phyloP scores from a whole-genome alignment of 306 rosid genomes.

The Oxytropis ochrocephala region DNA sequence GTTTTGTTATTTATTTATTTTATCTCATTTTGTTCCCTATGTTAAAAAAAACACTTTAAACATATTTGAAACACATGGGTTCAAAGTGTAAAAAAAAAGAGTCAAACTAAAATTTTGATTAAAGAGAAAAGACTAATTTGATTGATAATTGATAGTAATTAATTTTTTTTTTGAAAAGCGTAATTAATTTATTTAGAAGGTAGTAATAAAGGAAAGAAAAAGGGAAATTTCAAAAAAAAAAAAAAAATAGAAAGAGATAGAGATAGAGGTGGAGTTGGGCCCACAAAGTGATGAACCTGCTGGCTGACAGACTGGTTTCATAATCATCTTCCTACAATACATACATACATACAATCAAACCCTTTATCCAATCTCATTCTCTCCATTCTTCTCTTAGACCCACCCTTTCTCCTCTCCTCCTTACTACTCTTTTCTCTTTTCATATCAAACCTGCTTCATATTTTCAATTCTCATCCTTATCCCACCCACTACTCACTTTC shows the following conservation, averaged over 20 bases:
- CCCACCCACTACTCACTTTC: background rate
- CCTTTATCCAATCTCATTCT: background rate
- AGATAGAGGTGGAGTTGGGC: background rate
- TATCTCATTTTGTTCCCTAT: too few relatives aligned
- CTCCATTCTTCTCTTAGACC: background rate
- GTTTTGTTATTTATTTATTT: too few relatives aligned
- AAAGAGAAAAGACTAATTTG: too few relatives aligned
- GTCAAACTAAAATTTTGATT: too few relatives aligned
- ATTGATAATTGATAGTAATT: too few relatives aligned
- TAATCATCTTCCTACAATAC: background rate
- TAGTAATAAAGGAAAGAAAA: background rate
- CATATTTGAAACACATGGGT: too few relatives aligned
- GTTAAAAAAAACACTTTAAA: too few relatives aligned
- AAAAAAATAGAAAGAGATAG: too few relatives aligned
- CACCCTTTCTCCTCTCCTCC: background rate
- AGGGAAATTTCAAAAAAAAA: background rate
- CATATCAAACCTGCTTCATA: background rate
- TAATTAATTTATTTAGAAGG: too few relatives aligned
- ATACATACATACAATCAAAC: background rate
- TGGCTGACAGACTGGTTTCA: slow-evolving; percentile 59
- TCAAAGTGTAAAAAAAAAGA: too few relatives aligned
- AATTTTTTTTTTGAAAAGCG: too few relatives aligned
- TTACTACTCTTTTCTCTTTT: background rate
- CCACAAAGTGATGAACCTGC: slow-evolving; percentile 40
- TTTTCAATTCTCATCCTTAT: background rate